These are phyloP conservation scores for Pseudogymnoascus sp. DNA, from an alignment of 2,329 filamentous ascomycete species.

Conservation along the genomic window DNA sequence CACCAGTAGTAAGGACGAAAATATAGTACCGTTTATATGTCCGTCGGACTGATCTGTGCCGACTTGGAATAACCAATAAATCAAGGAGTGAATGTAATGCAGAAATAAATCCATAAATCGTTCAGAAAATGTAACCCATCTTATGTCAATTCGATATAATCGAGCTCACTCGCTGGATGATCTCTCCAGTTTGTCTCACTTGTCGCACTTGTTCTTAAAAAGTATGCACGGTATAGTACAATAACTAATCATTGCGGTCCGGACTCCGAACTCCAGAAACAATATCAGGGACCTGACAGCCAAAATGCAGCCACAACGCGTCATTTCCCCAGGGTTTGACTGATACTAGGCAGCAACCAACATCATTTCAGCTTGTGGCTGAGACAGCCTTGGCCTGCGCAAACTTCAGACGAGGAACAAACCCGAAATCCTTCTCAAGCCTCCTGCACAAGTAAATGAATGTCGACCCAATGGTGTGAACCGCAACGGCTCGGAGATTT, in stretches of 20 bases:
- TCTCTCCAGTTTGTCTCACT: background rate
- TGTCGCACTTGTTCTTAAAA: background rate
- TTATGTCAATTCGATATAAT: background rate
- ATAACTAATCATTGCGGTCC: background rate
- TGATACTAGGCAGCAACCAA: background rate
- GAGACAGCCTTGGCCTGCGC: background rate
- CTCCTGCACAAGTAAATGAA: conserved; percentile 4
- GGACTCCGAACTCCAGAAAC: background rate
- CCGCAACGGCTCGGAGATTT: background rate
- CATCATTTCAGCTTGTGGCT: background rate
- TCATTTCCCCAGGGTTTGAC: background rate
- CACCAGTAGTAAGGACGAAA: background rate
- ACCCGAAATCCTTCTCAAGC: background rate
- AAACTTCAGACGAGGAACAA: background rate
- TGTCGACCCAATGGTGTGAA: background rate
- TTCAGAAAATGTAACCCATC: background rate
- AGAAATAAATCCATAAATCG: too few relatives aligned
- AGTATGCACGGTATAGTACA: background rate
- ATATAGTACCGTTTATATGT: background rate
- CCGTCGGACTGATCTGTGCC: background rate
- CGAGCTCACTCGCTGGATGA: background rate
- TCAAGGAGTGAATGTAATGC: background rate
- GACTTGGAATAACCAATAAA: background rate
- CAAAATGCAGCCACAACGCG: background rate
- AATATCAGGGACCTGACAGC: background rate